Percentiles rank a stretch among this genome's conserved stretches.
Evolutionary conservation across 1,284 basidiomycete species (phyloP).

Genomic region (Ustilago hordei): DNA sequence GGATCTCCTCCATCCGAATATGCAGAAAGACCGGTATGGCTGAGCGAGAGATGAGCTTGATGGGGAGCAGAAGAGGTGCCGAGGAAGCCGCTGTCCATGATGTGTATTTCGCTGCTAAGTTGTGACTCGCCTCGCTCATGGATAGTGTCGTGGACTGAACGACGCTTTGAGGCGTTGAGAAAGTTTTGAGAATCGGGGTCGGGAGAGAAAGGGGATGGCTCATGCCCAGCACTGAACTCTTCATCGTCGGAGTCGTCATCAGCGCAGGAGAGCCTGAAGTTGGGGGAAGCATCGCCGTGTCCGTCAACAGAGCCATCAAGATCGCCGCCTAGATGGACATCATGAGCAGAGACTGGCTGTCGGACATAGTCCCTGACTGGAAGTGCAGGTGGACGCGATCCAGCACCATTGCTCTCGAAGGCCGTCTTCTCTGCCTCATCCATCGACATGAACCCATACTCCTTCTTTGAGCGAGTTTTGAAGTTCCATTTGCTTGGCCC

Average conservation of each 20-base stretch:
- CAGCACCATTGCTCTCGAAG: background rate
- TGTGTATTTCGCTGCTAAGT: constrained; percentile 20
- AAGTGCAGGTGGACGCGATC: constrained; percentile 16
- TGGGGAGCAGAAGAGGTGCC: constrained; percentile 6
- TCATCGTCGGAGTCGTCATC: constrained; percentile 11
- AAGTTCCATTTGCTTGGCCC: constrained; percentile 44
- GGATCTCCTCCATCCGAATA: constrained; percentile 44
- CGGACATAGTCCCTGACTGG: constrained; percentile 22
- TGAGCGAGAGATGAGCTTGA: constrained; percentile 17
- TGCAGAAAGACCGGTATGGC: constrained; percentile 41
- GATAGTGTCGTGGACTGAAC: constrained; percentile 34
- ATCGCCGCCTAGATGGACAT: constrained; percentile 26
- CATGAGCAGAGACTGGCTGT: constrained; percentile 17
- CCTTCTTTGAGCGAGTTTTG: constrained; percentile 27
- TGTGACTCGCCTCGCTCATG: constrained; percentile 39
- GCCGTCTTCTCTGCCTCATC: constrained; percentile 13
- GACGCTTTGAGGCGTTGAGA: background rate
- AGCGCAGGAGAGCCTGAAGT: constrained; percentile 15
- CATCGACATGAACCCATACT: constrained; percentile 44
- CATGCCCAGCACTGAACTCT: background rate
- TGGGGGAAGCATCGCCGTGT: constrained; percentile 12
- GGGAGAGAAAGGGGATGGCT: constrained; percentile 36
- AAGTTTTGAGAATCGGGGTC: constrained; percentile 4
- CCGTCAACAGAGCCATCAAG: constrained; percentile 10
- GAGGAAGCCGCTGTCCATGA: constrained; percentile 24